Evolutionary conservation across 2,329 filamentous ascomycete species (phyloP).

Genomic region (Paramyrothecium roridum): DNA sequence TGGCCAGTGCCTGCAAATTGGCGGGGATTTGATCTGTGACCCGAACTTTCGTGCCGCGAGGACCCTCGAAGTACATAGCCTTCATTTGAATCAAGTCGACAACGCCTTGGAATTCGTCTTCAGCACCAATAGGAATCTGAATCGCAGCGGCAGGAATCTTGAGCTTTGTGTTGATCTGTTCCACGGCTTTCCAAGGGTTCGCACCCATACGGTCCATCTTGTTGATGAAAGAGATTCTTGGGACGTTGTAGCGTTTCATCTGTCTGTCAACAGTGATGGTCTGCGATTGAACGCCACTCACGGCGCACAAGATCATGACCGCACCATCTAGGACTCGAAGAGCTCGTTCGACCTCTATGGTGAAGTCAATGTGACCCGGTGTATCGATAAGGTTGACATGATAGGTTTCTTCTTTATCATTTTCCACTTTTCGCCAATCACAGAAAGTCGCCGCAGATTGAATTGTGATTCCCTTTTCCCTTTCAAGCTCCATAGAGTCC

Average conservation of each 20-base stretch:
- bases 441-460: slow-evolving; percentile 97
- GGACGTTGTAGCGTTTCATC: slow-evolving; percentile 98
- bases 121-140: slow-evolving; percentile 88
- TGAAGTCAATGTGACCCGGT: slow-evolving; percentile 98
- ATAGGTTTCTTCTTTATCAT: slow-evolving; percentile 84
- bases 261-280: slow-evolving; percentile 98
- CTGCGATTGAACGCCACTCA: slow-evolving; percentile 95
- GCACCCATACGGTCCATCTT: slow-evolving; percentile 99
- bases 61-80: slow-evolving; percentile 87
- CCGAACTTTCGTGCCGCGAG: slow-evolving; percentile 73
- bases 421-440: slow-evolving; percentile 87
- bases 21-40: slow-evolving; percentile 78
- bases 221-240: slow-evolving; percentile 93
- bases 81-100: slow-evolving; percentile 92
- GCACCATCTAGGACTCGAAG: slow-evolving; percentile 93
- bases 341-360: slow-evolving; percentile 95
- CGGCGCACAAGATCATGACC: slow-evolving; percentile 97
- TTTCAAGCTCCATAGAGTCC: slow-evolving; percentile 99
- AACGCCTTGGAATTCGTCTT: slow-evolving; percentile 89
- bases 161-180: slow-evolving; percentile 96
- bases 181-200: slow-evolving; percentile 95
- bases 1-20: slow-evolving; percentile 70
- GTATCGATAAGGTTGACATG: slow-evolving; percentile 99
- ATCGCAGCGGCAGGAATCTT: slow-evolving; percentile 90
- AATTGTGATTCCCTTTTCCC: slow-evolving; percentile 98